A percentile compares a stretch with the other conserved stretches of the same genome.
Evolutionary conservation across 148 eudicot genomes (phyloP).

Genomic region (Pharnaceum exiguum): DNA sequence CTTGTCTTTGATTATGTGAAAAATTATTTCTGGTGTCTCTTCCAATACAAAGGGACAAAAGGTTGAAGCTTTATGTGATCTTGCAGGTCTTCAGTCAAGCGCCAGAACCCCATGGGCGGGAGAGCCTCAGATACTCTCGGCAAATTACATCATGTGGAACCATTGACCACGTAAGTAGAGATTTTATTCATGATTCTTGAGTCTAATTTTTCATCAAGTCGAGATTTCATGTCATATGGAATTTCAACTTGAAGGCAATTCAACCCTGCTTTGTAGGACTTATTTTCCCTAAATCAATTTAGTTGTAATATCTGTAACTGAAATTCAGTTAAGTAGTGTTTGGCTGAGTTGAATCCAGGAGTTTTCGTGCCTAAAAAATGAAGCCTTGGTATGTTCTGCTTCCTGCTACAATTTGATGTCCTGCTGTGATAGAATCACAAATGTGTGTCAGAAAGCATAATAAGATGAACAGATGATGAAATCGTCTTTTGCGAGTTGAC

Average conservation of each 20-base stretch:
- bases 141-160: constrained; percentile 12
- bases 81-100: constrained; percentile 19
- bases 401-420: too few relatives aligned
- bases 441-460: too few relatives aligned
- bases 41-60: not conserved
- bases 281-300: not conserved
- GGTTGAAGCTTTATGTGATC: not conserved
- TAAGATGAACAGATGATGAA: too few relatives aligned
- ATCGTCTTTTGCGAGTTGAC: too few relatives aligned
- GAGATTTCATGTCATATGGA: not conserved
- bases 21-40: not conserved
- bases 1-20: too few relatives aligned
- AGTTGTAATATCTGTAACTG: not conserved
- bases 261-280: not conserved
- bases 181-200: not conserved
- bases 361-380: too few relatives aligned
- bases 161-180: constrained; percentile 3
- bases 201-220: not conserved
- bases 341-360: too few relatives aligned
- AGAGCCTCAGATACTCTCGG: not conserved
- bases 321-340: too few relatives aligned
- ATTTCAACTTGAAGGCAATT: not conserved
- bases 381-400: too few relatives aligned
- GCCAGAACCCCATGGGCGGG: not conserved
- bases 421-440: too few relatives aligned